Base-by-base conservation (phyloP, 1,284 basidiomycete genomes). In the Ceratobasidium sp. region DNA sequence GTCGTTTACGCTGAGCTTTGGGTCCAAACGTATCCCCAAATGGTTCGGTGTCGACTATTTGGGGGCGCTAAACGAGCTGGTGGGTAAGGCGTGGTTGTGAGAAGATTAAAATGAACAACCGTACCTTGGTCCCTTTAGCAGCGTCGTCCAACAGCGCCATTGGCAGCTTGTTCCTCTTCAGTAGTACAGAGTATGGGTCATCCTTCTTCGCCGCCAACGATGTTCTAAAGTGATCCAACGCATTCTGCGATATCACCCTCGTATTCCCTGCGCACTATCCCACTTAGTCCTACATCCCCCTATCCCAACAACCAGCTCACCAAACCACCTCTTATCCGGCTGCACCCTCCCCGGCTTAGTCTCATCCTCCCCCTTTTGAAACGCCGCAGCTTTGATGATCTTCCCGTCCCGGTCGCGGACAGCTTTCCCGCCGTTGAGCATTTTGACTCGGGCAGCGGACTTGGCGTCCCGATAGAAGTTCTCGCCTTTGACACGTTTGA, bases 381-480 rank as follows among this genome's bases (percentile, higher is more conserved):
- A 98, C 1, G 94, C 94, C 79, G 97, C 96, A 67, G 95, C 95
- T 85, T 97, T 88, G 81, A 94, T 90, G 82, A 98, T 93, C 85
- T 95, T 97, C 77, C 96, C 96, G 81, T 96, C 93, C 82, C 90
- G 90, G 86, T 97, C 94, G 65, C 95, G 89, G 54, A 97, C 89
- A 77, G 96, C 91, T 86, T 96, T 96, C 62, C 95, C 95, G 78
- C 96, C 93, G 81, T 90, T 94, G 81, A 97, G 90, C 93, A 98
- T 94, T 88, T 97, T 97, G 74, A 96, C 89, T 79, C 92, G 88
- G 50, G 89, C 87, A 44, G 92, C 95, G 80, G 91, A 88, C 84
- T 97, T 98, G 62, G 94, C 95, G 93, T 95, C 90, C 85, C 94
- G 93, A 85, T 96, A 97, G 86, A 96, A 97, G 84, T 96, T 97